Evolutionary conservation across 495 filamentous ascomycete species (phyloP), one percentile per base, ranked within the genome.

Genomic region (Xylaria venustula): DNA sequence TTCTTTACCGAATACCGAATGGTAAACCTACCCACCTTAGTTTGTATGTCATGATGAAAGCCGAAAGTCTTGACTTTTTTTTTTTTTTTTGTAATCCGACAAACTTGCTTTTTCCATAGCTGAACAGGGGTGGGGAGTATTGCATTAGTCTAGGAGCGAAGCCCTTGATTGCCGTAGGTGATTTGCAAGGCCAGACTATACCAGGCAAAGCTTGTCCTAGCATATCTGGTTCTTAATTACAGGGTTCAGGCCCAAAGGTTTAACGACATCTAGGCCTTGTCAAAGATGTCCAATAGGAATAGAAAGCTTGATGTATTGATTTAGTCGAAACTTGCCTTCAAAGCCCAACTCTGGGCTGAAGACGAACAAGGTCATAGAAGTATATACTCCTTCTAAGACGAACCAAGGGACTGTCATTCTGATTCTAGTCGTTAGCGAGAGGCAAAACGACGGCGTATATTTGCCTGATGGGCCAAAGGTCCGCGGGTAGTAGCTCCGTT

Each of bases 121-220:
- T 54, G 49, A 45, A 42, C 50, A 61, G 58, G 58, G 58, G 22
- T 45, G 26, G 41, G 58, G n/a, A 60, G 50, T 28, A 47, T 41
- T 53, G 58, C 58, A 61, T 61, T 61, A 61, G 57, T 34, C 57
- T 41, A 44, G 11, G 28, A 60, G 56, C 46, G 37, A 34, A 47
- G 47, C 40, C 26, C 57, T 25, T 51, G 57, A 26, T 47, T 52
- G 23, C 37, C 47, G 57, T 28, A 52, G 30, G 36, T 60, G 47
- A 36, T 45, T 44, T 45, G 44, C 22, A 45, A 60, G 19, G 15
- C 56, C 36, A 60, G 57, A 20, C 57, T 37, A 19, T 44, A 25
- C 56, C 36, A 42, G 57, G 57, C 47, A 52, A 51, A 52, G 36
- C 32, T 34, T 26, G 49, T 59, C 36, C 37, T 7, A 41, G 49